phyloP scores from a whole-genome alignment of 805 yeast genomes.

The Jamesozyma jinghongensis region DNA sequence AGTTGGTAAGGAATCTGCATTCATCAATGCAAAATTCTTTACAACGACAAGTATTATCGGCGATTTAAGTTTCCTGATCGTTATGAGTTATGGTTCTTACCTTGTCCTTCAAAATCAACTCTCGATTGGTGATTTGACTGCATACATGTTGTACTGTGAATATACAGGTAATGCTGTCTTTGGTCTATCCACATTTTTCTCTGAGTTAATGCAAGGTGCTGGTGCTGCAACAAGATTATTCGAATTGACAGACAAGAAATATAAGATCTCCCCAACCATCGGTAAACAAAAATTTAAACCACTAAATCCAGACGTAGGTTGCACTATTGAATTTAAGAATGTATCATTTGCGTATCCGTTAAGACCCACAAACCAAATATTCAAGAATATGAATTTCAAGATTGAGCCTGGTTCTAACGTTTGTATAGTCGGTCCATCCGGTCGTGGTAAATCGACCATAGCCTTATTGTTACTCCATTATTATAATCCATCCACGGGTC shows the following conservation, averaged over 20 bases:
- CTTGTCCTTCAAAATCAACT: conserved; percentile 68
- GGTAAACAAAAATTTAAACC: conserved; percentile 41
- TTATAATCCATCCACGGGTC: conserved; percentile 40
- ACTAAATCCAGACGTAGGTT: background rate
- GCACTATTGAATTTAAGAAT: conserved; percentile 51
- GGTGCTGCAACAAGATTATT: conserved; percentile 93
- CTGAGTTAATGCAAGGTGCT: conserved; percentile 95
- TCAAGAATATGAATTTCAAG: conserved; percentile 40
- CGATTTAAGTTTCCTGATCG: conserved; percentile 67
- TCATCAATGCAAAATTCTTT: conserved; percentile 65
- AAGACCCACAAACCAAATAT: conserved; percentile 55
- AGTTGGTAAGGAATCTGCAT: conserved; percentile 73
- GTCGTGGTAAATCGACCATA: conserved; percentile 85
- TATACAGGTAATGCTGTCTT: conserved; percentile 86
- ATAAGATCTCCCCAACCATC: conserved; percentile 54
- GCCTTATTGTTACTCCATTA: conserved; percentile 50
- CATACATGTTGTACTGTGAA: conserved; percentile 92
- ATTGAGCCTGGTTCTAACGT: conserved; percentile 51
- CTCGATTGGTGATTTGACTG: conserved; percentile 83
- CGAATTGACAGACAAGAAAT: conserved; percentile 72
- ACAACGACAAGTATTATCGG: conserved; percentile 78
- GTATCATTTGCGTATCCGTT: conserved; percentile 82
- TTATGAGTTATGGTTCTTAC: conserved; percentile 73
- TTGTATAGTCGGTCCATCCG: conserved; percentile 80
- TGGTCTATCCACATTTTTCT: conserved; percentile 86